phyloP scores from a whole-genome alignment of 2,329 filamentous ascomycete species.

The Diaporthe helianthi region DNA sequence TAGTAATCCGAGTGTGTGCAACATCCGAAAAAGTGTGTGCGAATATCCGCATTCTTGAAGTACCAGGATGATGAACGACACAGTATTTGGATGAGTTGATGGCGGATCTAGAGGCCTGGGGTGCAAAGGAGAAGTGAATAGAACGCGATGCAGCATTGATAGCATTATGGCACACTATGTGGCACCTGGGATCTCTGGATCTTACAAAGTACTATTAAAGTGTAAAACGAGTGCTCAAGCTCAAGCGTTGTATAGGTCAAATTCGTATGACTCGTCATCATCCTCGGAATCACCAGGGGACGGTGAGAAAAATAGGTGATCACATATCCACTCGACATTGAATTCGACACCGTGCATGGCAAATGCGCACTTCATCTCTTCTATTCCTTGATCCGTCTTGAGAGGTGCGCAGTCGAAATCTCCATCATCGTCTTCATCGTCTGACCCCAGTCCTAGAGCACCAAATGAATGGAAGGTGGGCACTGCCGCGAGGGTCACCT shows the following conservation, averaged over 20 bases:
- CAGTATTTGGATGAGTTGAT: constrained; percentile 7
- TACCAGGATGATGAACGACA: constrained; percentile 10
- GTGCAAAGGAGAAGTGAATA: not conserved
- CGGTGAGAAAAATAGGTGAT: not conserved
- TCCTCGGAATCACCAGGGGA: not conserved
- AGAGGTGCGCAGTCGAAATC: not conserved
- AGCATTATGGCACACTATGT: not conserved
- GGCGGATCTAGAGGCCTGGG: not conserved
- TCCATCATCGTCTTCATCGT: not conserved
- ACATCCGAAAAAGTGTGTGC: no score
- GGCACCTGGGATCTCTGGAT: no score
- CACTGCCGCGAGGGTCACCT: constrained; percentile 1
- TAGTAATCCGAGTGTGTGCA: no score
- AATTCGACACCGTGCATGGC: not conserved
- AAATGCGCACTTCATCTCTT: not conserved
- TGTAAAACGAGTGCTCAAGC: no score
- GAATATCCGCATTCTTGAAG: no score
- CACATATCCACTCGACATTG: not conserved
- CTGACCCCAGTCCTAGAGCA: not conserved
- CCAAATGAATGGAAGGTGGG: not conserved
- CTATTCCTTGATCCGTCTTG: not conserved
- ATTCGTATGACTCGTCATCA: not conserved
- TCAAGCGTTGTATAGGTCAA: no score
- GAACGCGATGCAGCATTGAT: not conserved
- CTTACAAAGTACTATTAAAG: not conserved